phyloP scores from a whole-genome alignment of 371 early-diverging fungal genomes.

The Phascolomyces articulosus region DNA sequence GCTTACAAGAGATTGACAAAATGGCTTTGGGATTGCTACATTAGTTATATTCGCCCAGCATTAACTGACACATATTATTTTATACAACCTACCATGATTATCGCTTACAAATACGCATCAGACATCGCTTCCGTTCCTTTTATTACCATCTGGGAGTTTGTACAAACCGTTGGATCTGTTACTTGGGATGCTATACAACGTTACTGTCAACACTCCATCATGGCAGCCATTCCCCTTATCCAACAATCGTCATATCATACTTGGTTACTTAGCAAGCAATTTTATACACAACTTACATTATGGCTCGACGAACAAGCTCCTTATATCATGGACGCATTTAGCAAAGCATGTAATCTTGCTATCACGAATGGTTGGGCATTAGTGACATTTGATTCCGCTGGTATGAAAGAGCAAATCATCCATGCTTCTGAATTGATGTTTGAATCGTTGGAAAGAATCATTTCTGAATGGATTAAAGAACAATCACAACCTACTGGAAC shows the following conservation, averaged over 20 bases:
- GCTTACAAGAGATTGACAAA: not conserved
- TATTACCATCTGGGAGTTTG: not conserved
- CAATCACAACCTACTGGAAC: not conserved
- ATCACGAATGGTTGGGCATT: not conserved
- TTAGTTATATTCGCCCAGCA: not conserved
- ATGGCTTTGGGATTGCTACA: not conserved
- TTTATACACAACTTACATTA: not conserved
- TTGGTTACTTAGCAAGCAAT: not conserved
- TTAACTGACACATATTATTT: not conserved
- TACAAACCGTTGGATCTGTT: not conserved
- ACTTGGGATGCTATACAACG: not conserved
- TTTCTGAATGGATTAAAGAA: conserved; percentile 19
- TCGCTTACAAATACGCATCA: not conserved
- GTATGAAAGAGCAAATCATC: conserved; percentile 1
- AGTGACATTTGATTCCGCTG: not conserved
- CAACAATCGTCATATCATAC: not conserved
- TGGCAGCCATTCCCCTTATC: not conserved
- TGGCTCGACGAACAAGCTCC: conserved; percentile 9
- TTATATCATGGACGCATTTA: not conserved
- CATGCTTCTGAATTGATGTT: conserved; percentile 7
- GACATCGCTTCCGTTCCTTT: not conserved
- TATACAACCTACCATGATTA: not conserved
- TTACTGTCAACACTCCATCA: not conserved
- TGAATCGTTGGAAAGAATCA: conserved; percentile 11
- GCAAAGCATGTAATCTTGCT: not conserved